These are phyloP conservation scores for Fagopyrum homotropicum DNA, from an alignment of 148 eudicot species.

Conservation along the genomic window DNA sequence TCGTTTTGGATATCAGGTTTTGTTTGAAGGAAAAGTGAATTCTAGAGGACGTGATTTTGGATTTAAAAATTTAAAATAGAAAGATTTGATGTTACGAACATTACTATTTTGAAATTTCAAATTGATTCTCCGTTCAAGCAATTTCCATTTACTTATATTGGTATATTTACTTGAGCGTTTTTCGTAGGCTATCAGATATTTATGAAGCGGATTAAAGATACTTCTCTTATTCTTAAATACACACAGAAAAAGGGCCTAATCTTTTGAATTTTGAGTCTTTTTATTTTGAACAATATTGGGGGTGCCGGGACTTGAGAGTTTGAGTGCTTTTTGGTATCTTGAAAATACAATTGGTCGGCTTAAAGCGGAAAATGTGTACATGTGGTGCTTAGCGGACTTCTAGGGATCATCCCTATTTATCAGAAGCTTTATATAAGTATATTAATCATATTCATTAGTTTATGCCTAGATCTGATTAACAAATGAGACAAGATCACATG, in stretches of 20 bases:
- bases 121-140: background rate
- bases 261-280: background rate
- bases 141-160: background rate
- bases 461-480: slow-evolving; percentile 26
- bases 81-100: background rate
- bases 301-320: background rate
- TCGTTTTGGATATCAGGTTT: background rate
- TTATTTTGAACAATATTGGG: background rate
- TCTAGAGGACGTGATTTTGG: background rate
- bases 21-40: background rate
- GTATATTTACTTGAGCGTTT: background rate
- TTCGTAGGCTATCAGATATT: background rate
- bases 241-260: background rate
- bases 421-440: slow-evolving; percentile 9
- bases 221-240: background rate
- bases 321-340: slow-evolving; percentile 7
- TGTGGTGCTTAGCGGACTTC: slow-evolving; percentile 27
- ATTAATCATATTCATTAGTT: slow-evolving; percentile 15
- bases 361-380: slow-evolving; percentile 15
- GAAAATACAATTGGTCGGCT: slow-evolving; percentile 13
- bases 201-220: background rate
- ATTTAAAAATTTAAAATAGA: background rate
- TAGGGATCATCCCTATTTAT: slow-evolving; percentile 19
- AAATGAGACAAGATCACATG: slow-evolving; percentile 51
- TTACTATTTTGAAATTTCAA: background rate